phyloP scores from a whole-genome alignment of 2,329 filamentous ascomycete genomes.

The Stemphylium lycopersici region DNA sequence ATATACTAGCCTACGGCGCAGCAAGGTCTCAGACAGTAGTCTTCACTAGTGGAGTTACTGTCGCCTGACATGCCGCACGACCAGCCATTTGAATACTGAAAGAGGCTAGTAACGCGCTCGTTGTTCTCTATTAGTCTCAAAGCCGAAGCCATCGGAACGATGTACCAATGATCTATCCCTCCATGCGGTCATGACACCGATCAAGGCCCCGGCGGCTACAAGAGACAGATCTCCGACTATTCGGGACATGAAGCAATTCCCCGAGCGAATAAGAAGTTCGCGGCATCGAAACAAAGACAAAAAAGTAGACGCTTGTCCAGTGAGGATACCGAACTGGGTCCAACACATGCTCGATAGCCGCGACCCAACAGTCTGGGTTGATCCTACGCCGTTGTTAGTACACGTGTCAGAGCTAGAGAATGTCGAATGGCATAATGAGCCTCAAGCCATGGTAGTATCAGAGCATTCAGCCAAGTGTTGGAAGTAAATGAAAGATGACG shows the following conservation, averaged over 20 bases:
- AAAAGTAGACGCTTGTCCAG: slow-evolving; percentile 16
- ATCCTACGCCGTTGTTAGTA: slow-evolving; percentile 16
- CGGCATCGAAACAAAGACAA: slow-evolving; percentile 16
- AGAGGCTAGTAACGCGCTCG: neutral
- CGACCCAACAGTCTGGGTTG: slow-evolving; percentile 13
- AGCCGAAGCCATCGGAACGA: neutral
- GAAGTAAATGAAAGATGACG: neutral
- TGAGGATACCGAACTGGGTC: slow-evolving; percentile 11
- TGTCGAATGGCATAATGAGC: slow-evolving; percentile 14
- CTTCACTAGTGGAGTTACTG: neutral
- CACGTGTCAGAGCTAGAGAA: slow-evolving; percentile 24
- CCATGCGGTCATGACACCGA: slow-evolving; percentile 10
- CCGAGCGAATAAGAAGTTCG: slow-evolving; percentile 19
- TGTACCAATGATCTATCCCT: slow-evolving; percentile 1
- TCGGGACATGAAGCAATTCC: slow-evolving; percentile 11
- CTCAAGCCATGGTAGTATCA: slow-evolving; percentile 20
- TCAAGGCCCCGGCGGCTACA: slow-evolving; percentile 22
- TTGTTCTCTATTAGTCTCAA: neutral
- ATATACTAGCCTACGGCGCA: neutral
- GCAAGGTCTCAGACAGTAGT: slow-evolving; percentile 2
- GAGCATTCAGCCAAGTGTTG: slow-evolving; percentile 15
- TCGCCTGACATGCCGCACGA: neutral
- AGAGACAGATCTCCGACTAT: slow-evolving; percentile 12
- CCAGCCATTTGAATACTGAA: neutral
- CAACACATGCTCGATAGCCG: slow-evolving; percentile 20